These are phyloP conservation scores for Cornus kousa DNA, from an alignment of 148 eudicot species.

Conservation along the genomic window DNA sequence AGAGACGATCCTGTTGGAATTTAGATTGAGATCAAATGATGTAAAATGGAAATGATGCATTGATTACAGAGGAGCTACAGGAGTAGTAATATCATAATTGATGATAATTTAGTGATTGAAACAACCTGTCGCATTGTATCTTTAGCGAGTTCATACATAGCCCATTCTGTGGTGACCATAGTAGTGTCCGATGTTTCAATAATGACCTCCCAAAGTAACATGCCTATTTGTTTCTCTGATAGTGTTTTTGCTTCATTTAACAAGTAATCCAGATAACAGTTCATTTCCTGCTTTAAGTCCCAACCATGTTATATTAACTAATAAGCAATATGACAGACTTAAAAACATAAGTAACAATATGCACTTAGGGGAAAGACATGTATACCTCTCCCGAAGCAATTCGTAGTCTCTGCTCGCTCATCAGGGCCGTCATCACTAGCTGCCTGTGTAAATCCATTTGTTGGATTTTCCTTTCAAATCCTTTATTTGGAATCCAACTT, in stretches of 20 bases:
- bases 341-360: neutral
- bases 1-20: slow-evolving; percentile 47
- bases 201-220: slow-evolving; percentile 83
- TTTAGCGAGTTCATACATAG: slow-evolving; percentile 81
- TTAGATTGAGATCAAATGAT: neutral
- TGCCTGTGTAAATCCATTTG: slow-evolving; percentile 49
- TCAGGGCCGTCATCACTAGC: slow-evolving; percentile 71
- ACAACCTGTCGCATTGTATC: slow-evolving; percentile 68
- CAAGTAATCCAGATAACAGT: slow-evolving; percentile 60
- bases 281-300: slow-evolving; percentile 36
- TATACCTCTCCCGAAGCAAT: slow-evolving; percentile 42
- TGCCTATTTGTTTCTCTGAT: slow-evolving; percentile 54
- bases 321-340: neutral
- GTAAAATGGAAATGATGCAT: neutral
- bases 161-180: slow-evolving; percentile 78
- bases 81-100: no score
- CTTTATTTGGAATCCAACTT: slow-evolving; percentile 70
- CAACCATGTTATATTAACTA: neutral
- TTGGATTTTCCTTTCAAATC: slow-evolving; percentile 49
- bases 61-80: neutral
- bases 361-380: no score
- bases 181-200: slow-evolving; percentile 84
- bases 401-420: slow-evolving; percentile 48
- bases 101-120: no score
- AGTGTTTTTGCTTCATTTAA: slow-evolving; percentile 51